phyloP scores from a whole-genome alignment of 2,329 filamentous ascomycete species.

The Ophiostoma perfectum region DNA sequence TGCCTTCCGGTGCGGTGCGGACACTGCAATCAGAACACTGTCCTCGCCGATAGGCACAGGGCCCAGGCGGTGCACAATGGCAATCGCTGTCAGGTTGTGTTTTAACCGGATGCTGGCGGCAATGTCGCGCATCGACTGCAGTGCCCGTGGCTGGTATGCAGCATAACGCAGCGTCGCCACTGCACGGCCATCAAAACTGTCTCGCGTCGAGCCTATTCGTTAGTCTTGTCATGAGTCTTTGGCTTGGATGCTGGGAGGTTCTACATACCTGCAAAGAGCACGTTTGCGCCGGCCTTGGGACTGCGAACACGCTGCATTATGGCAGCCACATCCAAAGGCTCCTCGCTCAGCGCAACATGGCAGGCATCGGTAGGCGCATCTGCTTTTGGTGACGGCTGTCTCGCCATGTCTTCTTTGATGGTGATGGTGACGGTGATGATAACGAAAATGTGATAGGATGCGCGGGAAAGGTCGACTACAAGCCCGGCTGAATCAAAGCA shows the following conservation, averaged over 20 bases:
- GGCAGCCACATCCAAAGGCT: slow-evolving; percentile 51
- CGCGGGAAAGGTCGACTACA: background rate
- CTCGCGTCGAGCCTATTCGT: slow-evolving; percentile 63
- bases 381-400: background rate
- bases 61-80: slow-evolving; percentile 79
- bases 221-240: background rate
- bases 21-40: slow-evolving; percentile 84
- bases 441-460: background rate
- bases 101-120: slow-evolving; percentile 51
- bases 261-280: slow-evolving; percentile 62
- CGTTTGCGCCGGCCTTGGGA: slow-evolving; percentile 68
- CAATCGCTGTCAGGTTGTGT: slow-evolving; percentile 65
- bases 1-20: slow-evolving; percentile 72
- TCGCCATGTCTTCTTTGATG: background rate
- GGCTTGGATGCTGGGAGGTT: background rate
- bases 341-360: slow-evolving; percentile 63
- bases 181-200: slow-evolving; percentile 65
- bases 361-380: slow-evolving; percentile 38
- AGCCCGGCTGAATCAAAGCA: background rate
- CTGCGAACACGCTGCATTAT: slow-evolving; percentile 64
- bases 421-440: background rate
- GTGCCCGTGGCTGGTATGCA: slow-evolving; percentile 64
- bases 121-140: slow-evolving; percentile 63
- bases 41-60: slow-evolving; percentile 86
- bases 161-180: slow-evolving; percentile 71